These are phyloP conservation scores for Phytophthora pluvialis DNA, from an alignment of 352 stramenopile genomes.

Conservation along the genomic window DNA sequence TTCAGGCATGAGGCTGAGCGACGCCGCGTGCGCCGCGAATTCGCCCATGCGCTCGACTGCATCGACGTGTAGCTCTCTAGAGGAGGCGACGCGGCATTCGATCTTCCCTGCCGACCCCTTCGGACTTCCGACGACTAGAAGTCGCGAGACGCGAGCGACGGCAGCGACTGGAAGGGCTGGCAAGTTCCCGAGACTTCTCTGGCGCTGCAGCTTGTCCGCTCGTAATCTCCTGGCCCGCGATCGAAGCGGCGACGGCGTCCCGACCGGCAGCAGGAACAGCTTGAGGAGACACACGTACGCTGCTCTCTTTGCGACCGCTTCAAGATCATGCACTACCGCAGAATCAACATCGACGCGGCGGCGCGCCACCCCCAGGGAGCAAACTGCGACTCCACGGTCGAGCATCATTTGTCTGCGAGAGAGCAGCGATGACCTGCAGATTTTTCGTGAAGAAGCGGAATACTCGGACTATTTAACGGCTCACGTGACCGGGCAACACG, in stretches of 20 bases:
- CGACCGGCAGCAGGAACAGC: slow-evolving; percentile 6
- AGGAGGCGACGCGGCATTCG: slow-evolving; percentile 38
- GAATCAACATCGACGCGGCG: slow-evolving; percentile 5
- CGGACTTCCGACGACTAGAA: slow-evolving; percentile 19
- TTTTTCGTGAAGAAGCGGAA: slow-evolving; percentile 79
- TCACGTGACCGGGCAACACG: slow-evolving; percentile 50
- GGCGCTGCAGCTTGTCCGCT: slow-evolving; percentile 36
- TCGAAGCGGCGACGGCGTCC: slow-evolving; percentile 11
- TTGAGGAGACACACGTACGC: slow-evolving; percentile 21
- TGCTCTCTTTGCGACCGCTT: slow-evolving; percentile 10
- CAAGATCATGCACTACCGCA: slow-evolving; percentile 7
- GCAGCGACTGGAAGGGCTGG: slow-evolving; percentile 2
- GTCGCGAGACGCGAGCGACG: slow-evolving; percentile 21
- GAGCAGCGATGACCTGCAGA: slow-evolving; percentile 44
- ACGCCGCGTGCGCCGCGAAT: slow-evolving; percentile 25
- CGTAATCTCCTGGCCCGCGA: slow-evolving; percentile 26
- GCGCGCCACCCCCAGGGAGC: slow-evolving; percentile 5
- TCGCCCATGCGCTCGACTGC: slow-evolving; percentile 39
- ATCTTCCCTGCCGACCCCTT: slow-evolving; percentile 37
- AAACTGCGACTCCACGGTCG: slow-evolving; percentile 17
- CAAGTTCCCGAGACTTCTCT: slow-evolving; percentile 30
- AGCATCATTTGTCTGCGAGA: slow-evolving; percentile 47
- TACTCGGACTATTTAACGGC: slow-evolving; percentile 82
- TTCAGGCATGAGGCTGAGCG: slow-evolving; percentile 33
- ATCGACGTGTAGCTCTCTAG: slow-evolving; percentile 39